phyloP scores from a whole-genome alignment of 257 asterid genomes.

The Ajuga chamaepitys region DNA sequence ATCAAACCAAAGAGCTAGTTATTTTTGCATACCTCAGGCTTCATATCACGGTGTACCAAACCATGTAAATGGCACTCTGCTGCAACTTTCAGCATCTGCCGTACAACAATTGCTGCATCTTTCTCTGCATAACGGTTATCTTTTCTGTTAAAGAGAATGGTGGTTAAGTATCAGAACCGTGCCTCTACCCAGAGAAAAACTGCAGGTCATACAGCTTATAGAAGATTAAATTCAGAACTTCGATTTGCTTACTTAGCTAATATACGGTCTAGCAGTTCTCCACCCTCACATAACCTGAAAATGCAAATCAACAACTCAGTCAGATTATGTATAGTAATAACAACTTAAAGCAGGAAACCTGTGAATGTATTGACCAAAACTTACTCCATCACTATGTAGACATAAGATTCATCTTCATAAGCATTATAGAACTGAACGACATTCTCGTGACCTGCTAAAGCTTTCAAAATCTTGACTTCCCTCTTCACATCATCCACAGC shows the following conservation, averaged over 20 bases:
- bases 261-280: slow-evolving; percentile 90
- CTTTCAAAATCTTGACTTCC: slow-evolving; percentile 90
- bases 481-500: slow-evolving; percentile 98
- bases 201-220: neutral
- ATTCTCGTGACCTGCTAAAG: slow-evolving; percentile 93
- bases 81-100: slow-evolving; percentile 98
- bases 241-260: slow-evolving; percentile 61
- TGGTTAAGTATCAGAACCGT: slow-evolving; percentile 19
- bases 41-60: slow-evolving; percentile 96
- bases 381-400: slow-evolving; percentile 98
- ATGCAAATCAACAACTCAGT: slow-evolving; percentile 7
- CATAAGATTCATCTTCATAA: slow-evolving; percentile 79
- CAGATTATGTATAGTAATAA: neutral
- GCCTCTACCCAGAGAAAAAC: neutral
- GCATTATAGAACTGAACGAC: slow-evolving; percentile 92
- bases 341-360: neutral
- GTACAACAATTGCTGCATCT: slow-evolving; percentile 87
- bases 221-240: neutral
- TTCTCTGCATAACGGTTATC: slow-evolving; percentile 93
- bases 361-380: slow-evolving; percentile 17
- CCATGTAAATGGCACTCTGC: slow-evolving; percentile 98
- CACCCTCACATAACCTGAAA: slow-evolving; percentile 90
- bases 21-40: slow-evolving; percentile 69
- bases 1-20: neutral
- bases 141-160: slow-evolving; percentile 52